A percentile compares a stretch with the other conserved stretches of the same genome.
phyloP scores from a whole-genome alignment of 2,329 filamentous ascomycete species.

The Penicillium olsonii region DNA sequence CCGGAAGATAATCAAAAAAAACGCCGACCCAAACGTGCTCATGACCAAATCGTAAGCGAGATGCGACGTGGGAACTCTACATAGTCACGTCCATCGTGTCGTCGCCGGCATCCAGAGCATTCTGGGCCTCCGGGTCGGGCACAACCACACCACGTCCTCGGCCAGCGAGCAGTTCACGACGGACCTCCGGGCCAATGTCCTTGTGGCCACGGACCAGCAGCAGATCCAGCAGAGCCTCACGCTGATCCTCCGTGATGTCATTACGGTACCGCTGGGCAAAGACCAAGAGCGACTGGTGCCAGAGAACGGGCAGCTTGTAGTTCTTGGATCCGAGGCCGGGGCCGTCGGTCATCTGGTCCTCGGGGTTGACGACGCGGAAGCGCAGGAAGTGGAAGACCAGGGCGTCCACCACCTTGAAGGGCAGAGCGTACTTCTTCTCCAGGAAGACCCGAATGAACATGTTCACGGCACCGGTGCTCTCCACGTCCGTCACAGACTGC shows the following conservation, averaged over 20 bases:
- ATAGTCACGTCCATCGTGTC: conserved; percentile 82
- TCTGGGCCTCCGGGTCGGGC: conserved; percentile 54
- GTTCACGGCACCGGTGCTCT: conserved; percentile 89
- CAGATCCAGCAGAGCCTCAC: conserved; percentile 86
- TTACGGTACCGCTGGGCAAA: conserved; percentile 95
- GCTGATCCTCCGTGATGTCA: conserved; percentile 92
- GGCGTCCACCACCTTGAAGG: conserved; percentile 90
- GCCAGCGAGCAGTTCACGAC: conserved; percentile 84
- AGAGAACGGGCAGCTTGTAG: conserved; percentile 80
- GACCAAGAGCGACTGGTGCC: conserved; percentile 89
- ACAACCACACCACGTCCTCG: conserved; percentile 74
- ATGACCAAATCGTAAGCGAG: conserved; percentile 26
- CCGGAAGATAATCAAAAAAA: conserved; percentile 13
- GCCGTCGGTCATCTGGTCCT: conserved; percentile 49
- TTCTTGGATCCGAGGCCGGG: conserved; percentile 53
- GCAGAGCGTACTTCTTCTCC: conserved; percentile 95
- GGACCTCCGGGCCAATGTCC: conserved; percentile 85
- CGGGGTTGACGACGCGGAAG: conserved; percentile 69
- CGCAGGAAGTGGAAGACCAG: conserved; percentile 96
- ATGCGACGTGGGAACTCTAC: conserved; percentile 28
- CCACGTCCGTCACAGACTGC: conserved; percentile 73
- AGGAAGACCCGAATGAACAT: conserved; percentile 91
- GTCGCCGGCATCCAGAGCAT: conserved; percentile 67
- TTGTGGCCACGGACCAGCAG: conserved; percentile 82
- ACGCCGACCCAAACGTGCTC: conserved; percentile 30